Evolutionary conservation across 495 filamentous ascomycete genomes (phyloP).

Genomic region (Pseudevernia furfuracea): DNA sequence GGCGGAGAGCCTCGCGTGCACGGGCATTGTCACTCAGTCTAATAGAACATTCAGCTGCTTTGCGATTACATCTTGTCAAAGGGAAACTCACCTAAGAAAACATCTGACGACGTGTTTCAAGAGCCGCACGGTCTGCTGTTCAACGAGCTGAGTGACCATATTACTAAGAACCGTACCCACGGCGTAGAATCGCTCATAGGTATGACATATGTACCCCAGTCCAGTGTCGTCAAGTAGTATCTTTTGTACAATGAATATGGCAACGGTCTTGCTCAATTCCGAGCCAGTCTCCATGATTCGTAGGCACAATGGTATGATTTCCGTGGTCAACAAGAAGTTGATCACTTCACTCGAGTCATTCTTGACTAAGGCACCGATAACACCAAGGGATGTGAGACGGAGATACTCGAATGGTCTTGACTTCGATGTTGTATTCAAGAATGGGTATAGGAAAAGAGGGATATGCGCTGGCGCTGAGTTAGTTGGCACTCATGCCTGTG

Average conservation of each 20-base stretch:
- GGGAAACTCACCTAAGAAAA: conserved; percentile 69
- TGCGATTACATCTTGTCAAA: background rate
- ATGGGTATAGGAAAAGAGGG: conserved; percentile 94
- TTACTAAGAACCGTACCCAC: conserved; percentile 97
- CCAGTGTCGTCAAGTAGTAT: conserved; percentile 95
- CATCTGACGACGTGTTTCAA: conserved; percentile 98
- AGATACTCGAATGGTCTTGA: conserved; percentile 97
- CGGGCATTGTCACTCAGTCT: conserved; percentile 94
- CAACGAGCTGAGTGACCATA: conserved; percentile 95
- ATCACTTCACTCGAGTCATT: conserved; percentile 98
- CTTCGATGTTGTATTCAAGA: conserved; percentile 98
- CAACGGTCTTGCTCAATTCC: conserved; percentile 96
- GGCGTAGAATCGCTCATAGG: conserved; percentile 98
- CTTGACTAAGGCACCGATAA: conserved; percentile 96
- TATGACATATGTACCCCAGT: conserved; percentile 97
- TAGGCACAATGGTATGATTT: conserved; percentile 97
- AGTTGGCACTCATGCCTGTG: conserved; percentile 8
- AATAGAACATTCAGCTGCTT: conserved; percentile 9
- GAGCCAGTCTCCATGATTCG: conserved; percentile 99
- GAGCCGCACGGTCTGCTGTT: conserved; percentile 91
- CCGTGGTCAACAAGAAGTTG: conserved; percentile 96
- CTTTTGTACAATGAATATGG: conserved; percentile 99
- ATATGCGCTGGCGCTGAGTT: conserved; percentile 68
- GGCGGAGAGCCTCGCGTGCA: conserved; percentile 87
- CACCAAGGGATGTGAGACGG: conserved; percentile 92